Base-by-base conservation (phyloP, 2,329 filamentous ascomycete species). In the Calonectria montana region DNA sequence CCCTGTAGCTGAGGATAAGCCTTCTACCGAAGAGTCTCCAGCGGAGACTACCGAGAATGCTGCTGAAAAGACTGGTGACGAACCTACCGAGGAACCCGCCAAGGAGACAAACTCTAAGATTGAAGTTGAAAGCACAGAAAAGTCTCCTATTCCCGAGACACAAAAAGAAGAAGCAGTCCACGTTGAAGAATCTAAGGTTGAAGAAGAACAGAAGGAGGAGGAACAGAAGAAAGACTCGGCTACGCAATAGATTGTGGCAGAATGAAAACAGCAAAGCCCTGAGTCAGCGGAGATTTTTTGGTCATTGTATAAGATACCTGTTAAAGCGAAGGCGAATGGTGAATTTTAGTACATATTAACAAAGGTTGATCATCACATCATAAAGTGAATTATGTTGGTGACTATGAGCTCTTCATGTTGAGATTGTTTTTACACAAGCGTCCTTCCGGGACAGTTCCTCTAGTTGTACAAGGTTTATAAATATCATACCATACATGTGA, bases 311-410 rank as follows among this genome's bases (percentile, higher is more conserved):
- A 80, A 72, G 78, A 80, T 80, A 80, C 77, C 77, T 79, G 75
- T 79, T 77, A 74, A 78, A 80, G 78, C 78, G 78, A 78, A 76
- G 77, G 78, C 78, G 78, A 79, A 80, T 78, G 78, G 78, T 78
- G 77, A 78, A 74, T 78, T 79, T 74, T 72, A 71, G 69, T 66
- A 75, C 74, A 69, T 67, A 72, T 72, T 57, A 57, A 35, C 53
- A 57, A 57, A 71, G 68, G 69, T 73, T 70, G 69, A 39, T 66
- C 70, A 69, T 50, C 71, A 50, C 50, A 61, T 69, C 35, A 65
- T 69, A 39, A 29, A 23, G 55, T 61, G 50, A 66, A 61, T 41
- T 63, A 47, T 70, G 37, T 55, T 64, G 59, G 73, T 71, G 66
- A 67, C 45, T 57, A 67, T 69, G 39, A 66, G 55, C 67, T 75